Percentiles rank a stretch among this genome's conserved stretches.
phyloP scores from a whole-genome alignment of 371 early-diverging fungal genomes.

The Mortierella sp. region DNA sequence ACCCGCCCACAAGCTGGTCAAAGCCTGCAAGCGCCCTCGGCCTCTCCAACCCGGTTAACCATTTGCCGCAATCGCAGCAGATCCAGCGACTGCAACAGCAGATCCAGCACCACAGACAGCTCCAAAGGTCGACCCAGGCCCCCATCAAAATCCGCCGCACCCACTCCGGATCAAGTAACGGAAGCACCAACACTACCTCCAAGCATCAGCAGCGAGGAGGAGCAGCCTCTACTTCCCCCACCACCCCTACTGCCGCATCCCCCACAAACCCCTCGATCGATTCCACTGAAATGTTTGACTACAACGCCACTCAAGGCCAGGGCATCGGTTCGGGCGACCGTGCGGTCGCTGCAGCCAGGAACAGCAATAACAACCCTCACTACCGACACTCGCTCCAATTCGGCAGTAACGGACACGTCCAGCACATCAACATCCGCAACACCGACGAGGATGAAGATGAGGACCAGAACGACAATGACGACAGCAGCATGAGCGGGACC shows the following conservation, averaged over 20 bases:
- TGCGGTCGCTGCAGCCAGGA: constrained; percentile 3
- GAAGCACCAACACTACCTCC: neutral
- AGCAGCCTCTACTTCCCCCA: neutral
- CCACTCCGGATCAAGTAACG: constrained; percentile 1
- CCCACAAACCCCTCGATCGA: constrained; percentile 1
- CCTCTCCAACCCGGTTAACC: constrained; percentile 36
- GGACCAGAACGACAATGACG: constrained; percentile 23
- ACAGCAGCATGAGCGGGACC: constrained; percentile 31
- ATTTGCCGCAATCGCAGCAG: constrained; percentile 47
- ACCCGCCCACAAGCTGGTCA: constrained; percentile 49
- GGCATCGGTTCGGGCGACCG: constrained; percentile 4
- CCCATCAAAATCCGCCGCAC: constrained; percentile 12
- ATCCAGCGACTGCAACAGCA: constrained; percentile 46
- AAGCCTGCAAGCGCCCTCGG: constrained; percentile 51
- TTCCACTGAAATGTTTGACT: constrained; percentile 4
- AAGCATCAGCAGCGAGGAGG: neutral
- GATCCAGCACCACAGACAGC: constrained; percentile 46
- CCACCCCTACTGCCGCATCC: neutral
- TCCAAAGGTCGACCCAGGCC: constrained; percentile 31
- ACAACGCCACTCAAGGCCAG: neutral
- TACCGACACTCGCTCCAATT: constrained; percentile 21
- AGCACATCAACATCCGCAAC: constrained; percentile 43
- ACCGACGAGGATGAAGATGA: constrained; percentile 22
- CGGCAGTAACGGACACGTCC: constrained; percentile 15
- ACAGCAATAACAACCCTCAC: constrained; percentile 1